phyloP scores from a whole-genome alignment of 345 rosid genomes.

The Eucalyptus sp. region DNA sequence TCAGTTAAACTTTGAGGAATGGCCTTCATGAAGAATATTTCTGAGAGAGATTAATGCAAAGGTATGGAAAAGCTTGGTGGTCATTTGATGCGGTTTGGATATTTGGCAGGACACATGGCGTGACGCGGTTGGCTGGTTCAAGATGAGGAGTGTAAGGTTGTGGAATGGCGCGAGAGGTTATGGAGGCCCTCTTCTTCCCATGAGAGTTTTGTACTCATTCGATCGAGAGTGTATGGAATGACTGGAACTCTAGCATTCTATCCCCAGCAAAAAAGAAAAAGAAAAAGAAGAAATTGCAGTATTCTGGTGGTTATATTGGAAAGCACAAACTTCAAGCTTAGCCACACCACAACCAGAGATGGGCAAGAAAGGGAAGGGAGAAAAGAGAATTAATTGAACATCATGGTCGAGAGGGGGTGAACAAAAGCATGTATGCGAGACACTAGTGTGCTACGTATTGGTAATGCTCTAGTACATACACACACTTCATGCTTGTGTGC shows the following conservation, averaged over 20 bases:
- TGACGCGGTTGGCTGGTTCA: constrained; percentile 8
- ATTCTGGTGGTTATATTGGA: not conserved
- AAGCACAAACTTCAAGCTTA: not conserved
- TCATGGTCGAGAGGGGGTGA: not conserved
- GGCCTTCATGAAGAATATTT: not conserved
- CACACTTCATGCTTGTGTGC: not conserved
- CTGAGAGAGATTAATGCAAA: not conserved
- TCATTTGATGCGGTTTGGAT: constrained; percentile 32
- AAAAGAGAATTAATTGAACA: not conserved
- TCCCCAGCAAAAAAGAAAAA: not conserved
- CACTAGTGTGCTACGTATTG: not conserved
- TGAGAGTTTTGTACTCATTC: not conserved
- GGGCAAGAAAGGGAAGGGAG: not conserved
- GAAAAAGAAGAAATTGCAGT: not conserved
- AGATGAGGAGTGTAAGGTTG: constrained; percentile 63
- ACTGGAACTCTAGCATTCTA: not conserved
- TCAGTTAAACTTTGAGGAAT: not conserved
- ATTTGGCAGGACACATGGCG: constrained; percentile 45
- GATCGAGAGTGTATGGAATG: not conserved
- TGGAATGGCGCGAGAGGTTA: constrained; percentile 7
- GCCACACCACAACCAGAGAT: not conserved
- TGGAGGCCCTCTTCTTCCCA: not conserved
- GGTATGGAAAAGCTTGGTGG: constrained; percentile 35
- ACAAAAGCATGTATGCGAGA: not conserved
- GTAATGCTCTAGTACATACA: not conserved